These are phyloP conservation scores for Castanea sativa DNA, from an alignment of 306 rosid species.

Conservation along the genomic window DNA sequence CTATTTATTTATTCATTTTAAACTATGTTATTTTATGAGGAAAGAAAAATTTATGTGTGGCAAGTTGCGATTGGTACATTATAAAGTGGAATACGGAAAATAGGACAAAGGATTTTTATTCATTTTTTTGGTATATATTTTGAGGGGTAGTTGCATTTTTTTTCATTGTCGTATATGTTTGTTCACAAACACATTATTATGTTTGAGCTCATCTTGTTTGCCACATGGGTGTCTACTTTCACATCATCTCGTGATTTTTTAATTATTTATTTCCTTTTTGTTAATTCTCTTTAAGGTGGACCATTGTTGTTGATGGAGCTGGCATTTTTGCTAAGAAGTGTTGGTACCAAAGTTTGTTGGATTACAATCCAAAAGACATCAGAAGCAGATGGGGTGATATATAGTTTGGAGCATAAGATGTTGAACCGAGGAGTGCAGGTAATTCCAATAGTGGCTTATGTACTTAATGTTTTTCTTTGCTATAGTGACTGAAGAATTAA, in stretches of 20 bases:
- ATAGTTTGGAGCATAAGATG: conserved; percentile 76
- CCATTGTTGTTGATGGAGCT: conserved; percentile 81
- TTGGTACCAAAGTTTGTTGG: conserved; percentile 78
- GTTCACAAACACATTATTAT: too few species aligned
- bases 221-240: background rate
- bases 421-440: conserved; percentile 81
- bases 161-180: too few species aligned
- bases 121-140: too few species aligned
- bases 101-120: too few species aligned
- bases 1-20: too few species aligned
- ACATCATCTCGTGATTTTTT: background rate
- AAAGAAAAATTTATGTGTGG: too few species aligned
- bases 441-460: background rate
- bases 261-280: background rate
- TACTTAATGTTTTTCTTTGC: background rate
- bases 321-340: conserved; percentile 68
- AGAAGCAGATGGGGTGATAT: conserved; percentile 47
- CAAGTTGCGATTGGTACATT: too few species aligned
- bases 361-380: conserved; percentile 57
- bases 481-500: background rate
- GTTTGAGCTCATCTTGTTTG: too few species aligned
- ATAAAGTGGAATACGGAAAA: too few species aligned
- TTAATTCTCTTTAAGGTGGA: conserved; percentile 40
- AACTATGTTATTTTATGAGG: too few species aligned
- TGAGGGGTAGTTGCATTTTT: too few species aligned